phyloP scores from a whole-genome alignment of 2,329 filamentous ascomycete species.

The Monosporascus sp. region DNA sequence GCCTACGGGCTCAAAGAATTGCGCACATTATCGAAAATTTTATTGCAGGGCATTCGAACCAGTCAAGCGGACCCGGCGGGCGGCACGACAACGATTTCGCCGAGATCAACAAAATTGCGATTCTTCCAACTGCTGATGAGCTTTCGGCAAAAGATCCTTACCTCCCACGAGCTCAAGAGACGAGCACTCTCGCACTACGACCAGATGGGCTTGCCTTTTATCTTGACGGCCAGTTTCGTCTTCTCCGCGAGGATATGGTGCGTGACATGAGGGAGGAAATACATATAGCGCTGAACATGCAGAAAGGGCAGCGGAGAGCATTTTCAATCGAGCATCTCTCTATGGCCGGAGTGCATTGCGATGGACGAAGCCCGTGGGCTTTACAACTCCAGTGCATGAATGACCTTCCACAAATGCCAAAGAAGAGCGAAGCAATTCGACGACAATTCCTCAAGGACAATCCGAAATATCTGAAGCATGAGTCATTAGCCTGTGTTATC shows the following conservation, averaged over 20 bases:
- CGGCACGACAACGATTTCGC: too few relatives aligned
- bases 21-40: too few relatives aligned
- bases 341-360: conserved; percentile 1
- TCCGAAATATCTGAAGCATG: conserved; percentile 7
- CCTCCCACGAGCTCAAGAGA: too few relatives aligned
- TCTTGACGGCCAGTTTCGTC: conserved; percentile 66
- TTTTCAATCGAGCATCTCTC: not conserved
- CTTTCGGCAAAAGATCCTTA: too few relatives aligned
- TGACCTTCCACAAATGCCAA: conserved; percentile 3
- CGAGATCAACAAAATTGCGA: too few relatives aligned
- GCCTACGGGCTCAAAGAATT: too few relatives aligned
- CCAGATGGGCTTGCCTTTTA: conserved; percentile 30
- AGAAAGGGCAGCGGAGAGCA: conserved; percentile 21
- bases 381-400: conserved; percentile 1
- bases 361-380: not conserved
- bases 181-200: too few relatives aligned
- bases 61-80: too few relatives aligned
- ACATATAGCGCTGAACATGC: conserved; percentile 34
- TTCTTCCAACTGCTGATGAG: too few relatives aligned
- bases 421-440: conserved; percentile 1
- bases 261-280: conserved; percentile 57
- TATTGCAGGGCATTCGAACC: too few relatives aligned
- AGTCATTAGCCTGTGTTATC: conserved; percentile 4
- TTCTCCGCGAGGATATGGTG: conserved; percentile 67
- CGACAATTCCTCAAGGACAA: conserved; percentile 6